Percentiles rank a stretch among this genome's conserved stretches.
Conservation (phyloP, 2,329 filamentous ascomycete genomes). For the Arthrobotrys sinensis region DNA sequence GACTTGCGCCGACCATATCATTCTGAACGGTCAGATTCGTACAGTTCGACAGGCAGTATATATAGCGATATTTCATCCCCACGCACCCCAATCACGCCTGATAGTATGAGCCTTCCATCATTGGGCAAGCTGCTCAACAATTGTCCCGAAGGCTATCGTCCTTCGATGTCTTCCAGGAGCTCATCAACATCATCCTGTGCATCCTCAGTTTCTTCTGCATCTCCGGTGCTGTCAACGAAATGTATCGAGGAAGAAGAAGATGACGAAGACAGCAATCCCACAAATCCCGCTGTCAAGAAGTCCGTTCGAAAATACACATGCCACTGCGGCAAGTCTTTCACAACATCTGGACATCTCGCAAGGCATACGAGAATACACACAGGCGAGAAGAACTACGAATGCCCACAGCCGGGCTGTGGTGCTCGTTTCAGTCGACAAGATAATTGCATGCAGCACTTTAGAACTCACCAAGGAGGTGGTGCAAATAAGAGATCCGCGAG, state of each 20-base stretch:
- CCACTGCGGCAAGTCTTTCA: conserved; percentile 84
- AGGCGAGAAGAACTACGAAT: conserved; percentile 75
- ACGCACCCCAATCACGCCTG: conserved; percentile 63
- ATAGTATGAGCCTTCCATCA: conserved; percentile 63
- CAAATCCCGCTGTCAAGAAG: conserved; percentile 47
- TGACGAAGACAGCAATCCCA: conserved; percentile 30
- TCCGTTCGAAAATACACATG: conserved; percentile 70
- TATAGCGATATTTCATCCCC: conserved; percentile 61
- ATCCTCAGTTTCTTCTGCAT: conserved; percentile 62
- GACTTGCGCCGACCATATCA: conserved; percentile 62
- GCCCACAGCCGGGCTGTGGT: conserved; percentile 63
- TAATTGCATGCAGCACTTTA: conserved; percentile 65
- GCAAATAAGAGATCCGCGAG: conserved; percentile 63
- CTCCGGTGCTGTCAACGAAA: conserved; percentile 54
- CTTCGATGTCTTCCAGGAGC: conserved; percentile 58
- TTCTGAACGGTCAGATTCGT: conserved; percentile 63
- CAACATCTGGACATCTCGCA: conserved; percentile 87
- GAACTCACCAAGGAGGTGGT: conserved; percentile 64
- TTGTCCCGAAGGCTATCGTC: conserved; percentile 61
- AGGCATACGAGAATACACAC: conserved; percentile 88
- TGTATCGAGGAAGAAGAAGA: conserved; percentile 56
- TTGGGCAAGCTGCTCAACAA: conserved; percentile 63
- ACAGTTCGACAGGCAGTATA: conserved; percentile 62
- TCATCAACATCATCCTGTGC: conserved; percentile 56
- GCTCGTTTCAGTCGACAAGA: conserved; percentile 65